Evolutionary conservation across 192 early-diverging fungal genomes (phyloP).

Genomic region (Backusella tarrabulga): DNA sequence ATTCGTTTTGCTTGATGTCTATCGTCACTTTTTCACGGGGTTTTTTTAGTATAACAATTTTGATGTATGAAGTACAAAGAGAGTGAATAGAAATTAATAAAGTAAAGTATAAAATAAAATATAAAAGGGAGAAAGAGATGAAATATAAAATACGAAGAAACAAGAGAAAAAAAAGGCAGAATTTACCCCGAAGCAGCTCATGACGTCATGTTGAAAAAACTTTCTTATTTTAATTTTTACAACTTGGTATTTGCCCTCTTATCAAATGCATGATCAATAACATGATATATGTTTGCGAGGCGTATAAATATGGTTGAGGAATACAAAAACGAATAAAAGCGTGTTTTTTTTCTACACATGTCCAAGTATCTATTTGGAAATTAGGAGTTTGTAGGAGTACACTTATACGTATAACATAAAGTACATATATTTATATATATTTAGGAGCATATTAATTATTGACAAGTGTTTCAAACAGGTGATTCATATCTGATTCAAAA

Average conservation of each 20-base stretch:
- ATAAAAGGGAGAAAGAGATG: constrained; percentile 4
- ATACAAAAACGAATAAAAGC: neutral
- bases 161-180: neutral
- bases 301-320: constrained; percentile 2
- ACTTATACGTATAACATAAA: neutral
- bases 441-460: neutral
- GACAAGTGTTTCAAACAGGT: neutral
- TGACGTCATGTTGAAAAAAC: constrained; percentile 2
- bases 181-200: neutral
- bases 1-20: neutral
- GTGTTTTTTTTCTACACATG: constrained; percentile 7
- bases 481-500: neutral
- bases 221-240: neutral
- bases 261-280: constrained; percentile 8
- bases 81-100: neutral
- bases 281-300: constrained; percentile 1
- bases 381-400: neutral
- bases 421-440: neutral
- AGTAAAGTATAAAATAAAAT: neutral
- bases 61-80: neutral
- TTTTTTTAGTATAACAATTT: neutral
- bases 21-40: neutral
- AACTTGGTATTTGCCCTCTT: neutral
- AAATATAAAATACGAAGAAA: constrained; percentile 6
- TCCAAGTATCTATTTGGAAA: constrained; percentile 5